phyloP scores from a whole-genome alignment of 2,329 filamentous ascomycete genomes.

The Fusarium falciforme region DNA sequence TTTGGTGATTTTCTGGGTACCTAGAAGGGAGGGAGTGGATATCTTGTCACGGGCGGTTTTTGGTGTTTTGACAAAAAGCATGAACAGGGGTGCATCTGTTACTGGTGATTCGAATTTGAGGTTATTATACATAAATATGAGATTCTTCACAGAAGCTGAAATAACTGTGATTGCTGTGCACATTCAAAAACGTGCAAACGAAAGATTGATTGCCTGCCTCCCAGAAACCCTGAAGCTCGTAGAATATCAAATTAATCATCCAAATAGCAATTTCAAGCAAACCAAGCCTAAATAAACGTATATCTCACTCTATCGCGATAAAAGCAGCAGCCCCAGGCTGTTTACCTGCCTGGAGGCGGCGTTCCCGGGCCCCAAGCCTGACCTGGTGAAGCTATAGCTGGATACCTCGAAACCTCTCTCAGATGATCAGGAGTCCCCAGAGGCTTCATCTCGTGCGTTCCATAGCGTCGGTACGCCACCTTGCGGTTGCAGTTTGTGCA shows the following conservation, averaged over 20 bases:
- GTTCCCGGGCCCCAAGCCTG: not conserved
- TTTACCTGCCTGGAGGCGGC: not conserved
- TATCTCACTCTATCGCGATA: not conserved
- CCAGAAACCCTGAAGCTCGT: not conserved
- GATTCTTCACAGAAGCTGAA: not conserved
- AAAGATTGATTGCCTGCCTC: not conserved
- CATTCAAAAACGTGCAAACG: not conserved
- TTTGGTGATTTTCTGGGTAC: not conserved
- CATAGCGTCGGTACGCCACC: constrained; percentile 29
- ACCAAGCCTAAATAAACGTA: not conserved
- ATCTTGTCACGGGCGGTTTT: not conserved
- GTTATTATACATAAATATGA: not conserved
- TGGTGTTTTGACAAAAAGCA: not conserved
- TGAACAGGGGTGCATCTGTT: not conserved
- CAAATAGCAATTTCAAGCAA: not conserved
- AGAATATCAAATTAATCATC: not conserved
- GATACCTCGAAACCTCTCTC: constrained; percentile 32
- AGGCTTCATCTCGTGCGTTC: constrained; percentile 19
- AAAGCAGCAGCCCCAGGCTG: not conserved
- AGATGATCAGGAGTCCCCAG: constrained; percentile 39
- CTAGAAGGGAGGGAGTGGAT: not conserved
- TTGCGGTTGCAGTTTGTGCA: constrained; percentile 39
- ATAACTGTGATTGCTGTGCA: not conserved
- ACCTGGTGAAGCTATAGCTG: not conserved
- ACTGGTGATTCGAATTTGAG: not conserved